Evolutionary conservation across 306 rosid species (phyloP).

Genomic region (Cucurbita ficifolia): DNA sequence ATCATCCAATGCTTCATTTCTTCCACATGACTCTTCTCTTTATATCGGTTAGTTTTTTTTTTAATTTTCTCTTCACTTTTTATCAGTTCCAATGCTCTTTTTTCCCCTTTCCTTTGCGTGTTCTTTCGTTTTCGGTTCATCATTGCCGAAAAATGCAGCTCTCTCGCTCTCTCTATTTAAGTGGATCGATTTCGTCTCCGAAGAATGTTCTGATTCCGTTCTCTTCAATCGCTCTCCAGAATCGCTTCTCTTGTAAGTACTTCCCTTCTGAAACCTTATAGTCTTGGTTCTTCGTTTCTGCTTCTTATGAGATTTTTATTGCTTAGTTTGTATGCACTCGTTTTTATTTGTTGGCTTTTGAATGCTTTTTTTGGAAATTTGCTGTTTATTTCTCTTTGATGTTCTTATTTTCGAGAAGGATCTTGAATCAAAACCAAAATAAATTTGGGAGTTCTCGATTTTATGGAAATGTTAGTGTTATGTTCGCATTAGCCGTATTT

Average conservation of each 20-base stretch:
- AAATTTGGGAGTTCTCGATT: not conserved
- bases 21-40: slow-evolving; percentile 9
- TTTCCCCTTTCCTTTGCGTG: not conserved
- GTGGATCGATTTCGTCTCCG: slow-evolving; percentile 5
- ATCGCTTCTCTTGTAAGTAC: not conserved
- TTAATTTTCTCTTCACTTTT: not conserved
- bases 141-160: slow-evolving; percentile 12
- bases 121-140: not conserved
- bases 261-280: too few species aligned
- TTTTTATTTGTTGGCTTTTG: not conserved
- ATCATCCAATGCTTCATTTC: slow-evolving; percentile 18
- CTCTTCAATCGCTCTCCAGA: not conserved
- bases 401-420: not conserved
- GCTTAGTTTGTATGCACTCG: not conserved
- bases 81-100: not conserved
- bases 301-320: not conserved
- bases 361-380: too few species aligned
- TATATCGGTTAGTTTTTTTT: slow-evolving; percentile 11
- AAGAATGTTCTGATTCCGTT: slow-evolving; percentile 2
- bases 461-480: too few species aligned
- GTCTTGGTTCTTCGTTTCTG: too few species aligned
- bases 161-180: not conserved
- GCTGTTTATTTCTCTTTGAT: not conserved
- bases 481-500: not conserved
- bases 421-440: not conserved